phyloP scores from a whole-genome alignment of 257 asterid genomes.

The Cruciata laevipes region DNA sequence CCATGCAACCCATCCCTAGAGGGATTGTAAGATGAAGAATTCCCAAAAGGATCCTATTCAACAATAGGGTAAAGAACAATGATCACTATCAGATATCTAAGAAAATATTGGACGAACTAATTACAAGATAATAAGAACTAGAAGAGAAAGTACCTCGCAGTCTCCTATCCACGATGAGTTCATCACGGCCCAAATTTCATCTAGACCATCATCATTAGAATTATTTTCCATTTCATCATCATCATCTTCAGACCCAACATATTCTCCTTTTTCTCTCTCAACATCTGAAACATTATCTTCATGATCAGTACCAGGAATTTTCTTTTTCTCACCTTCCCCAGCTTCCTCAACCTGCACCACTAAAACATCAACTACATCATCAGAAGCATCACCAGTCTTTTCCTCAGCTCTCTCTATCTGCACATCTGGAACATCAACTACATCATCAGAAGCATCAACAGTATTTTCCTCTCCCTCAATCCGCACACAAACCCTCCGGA shows the following conservation, averaged over 20 bases:
- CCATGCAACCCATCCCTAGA: not conserved
- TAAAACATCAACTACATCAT: too few relatives aligned
- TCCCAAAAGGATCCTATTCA: not conserved
- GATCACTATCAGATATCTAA: not conserved
- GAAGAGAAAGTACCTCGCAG: not conserved
- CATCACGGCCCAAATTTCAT: not conserved
- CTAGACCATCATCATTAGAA: not conserved
- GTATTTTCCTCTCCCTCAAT: too few relatives aligned
- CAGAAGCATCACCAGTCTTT: too few relatives aligned
- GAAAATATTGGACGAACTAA: not conserved
- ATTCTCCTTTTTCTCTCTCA: not conserved
- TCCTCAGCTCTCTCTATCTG: too few relatives aligned
- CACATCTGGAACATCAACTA: too few relatives aligned
- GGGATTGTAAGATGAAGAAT: not conserved
- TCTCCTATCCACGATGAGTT: not conserved
- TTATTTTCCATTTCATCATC: not conserved
- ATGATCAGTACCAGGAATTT: not conserved
- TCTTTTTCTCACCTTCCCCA: not conserved
- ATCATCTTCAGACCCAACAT: not conserved
- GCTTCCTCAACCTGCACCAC: not conserved
- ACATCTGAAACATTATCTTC: not conserved
- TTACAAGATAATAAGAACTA: not conserved
- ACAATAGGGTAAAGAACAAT: not conserved
- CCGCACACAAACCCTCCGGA: too few relatives aligned
- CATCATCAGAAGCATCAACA: too few relatives aligned